A percentile compares a stretch with the other conserved stretches of the same genome.
These are phyloP conservation scores for Aspergillus kassunensis DNA, from an alignment of 495 filamentous ascomycete genomes.

Conservation along the genomic window DNA sequence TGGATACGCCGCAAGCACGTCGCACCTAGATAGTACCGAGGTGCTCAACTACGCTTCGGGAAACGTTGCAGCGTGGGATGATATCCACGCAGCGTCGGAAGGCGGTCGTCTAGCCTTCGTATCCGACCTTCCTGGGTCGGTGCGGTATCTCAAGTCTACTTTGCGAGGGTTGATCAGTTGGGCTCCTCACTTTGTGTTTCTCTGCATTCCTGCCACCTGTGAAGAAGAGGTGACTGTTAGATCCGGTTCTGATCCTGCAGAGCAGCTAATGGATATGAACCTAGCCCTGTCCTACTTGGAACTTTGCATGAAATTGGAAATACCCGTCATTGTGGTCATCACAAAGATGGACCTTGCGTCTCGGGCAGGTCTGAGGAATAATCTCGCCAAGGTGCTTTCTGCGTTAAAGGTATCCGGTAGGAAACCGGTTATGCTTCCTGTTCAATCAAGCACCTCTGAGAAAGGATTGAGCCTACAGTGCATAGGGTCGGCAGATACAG, in stretches of 20 bases:
- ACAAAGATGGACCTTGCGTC: conserved; percentile 90
- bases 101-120: conserved; percentile 77
- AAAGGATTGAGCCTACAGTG: conserved; percentile 32
- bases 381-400: conserved; percentile 69
- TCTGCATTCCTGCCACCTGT: conserved; percentile 83
- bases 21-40: conserved; percentile 30
- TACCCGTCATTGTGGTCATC: conserved; percentile 75
- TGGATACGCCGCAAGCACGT: conserved; percentile 56
- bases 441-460: conserved; percentile 36
- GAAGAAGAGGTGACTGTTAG: conserved; percentile 44
- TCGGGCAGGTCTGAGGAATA: conserved; percentile 60
- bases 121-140: conserved; percentile 86
- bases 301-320: conserved; percentile 72
- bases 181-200: conserved; percentile 89
- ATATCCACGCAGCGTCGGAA: conserved; percentile 76
- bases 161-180: conserved; percentile 87
- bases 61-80: conserved; percentile 89
- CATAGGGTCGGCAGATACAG: conserved; percentile 40
- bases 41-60: conserved; percentile 84
- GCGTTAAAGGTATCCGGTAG: conserved; percentile 70
- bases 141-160: conserved; percentile 81
- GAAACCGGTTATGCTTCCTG: conserved; percentile 62
- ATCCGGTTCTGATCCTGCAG: conserved; percentile 46
- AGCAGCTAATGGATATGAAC: conserved; percentile 56
- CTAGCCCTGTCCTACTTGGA: conserved; percentile 78